Base-by-base conservation (phyloP, 345 rosid genomes). In the Gossypioides kirkii region DNA sequence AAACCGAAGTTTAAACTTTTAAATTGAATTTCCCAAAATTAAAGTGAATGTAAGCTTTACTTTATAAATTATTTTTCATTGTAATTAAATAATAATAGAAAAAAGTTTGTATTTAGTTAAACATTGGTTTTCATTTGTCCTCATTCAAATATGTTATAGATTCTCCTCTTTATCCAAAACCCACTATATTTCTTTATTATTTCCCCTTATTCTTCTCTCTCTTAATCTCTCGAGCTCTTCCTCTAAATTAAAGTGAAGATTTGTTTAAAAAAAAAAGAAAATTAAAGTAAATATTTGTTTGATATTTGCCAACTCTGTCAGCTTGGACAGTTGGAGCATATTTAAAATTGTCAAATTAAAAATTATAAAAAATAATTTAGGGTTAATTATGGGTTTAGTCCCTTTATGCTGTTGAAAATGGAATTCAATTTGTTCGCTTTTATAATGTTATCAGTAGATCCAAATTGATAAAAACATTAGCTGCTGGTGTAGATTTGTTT, bases 71-170 rank as follows among this genome's bases (percentile, higher is more conserved):
- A 62, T 46, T 10, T 20, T 22, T 3, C 10, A 10, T 10, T 55
- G 10, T 55, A 22, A 71, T 76, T 71, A 79, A 82, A 77, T 18
- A 77, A 60, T 0, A 46, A 47, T 4, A 41, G 38, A 1, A 32
- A 22, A 60, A 81, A 76, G 38, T 0, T 81, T 82, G 72, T 23
- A 18, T 61, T 46, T 76, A 77, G 84, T 72, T 79, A 70, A 61
- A 74, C n/a, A 72, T 69, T 61, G 64, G 62, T 47, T 81, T 83
- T 76, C 79, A 4, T 71, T 76, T 80, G 87, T 83, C 85, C 38
- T 32, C 80, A 59, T 80, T 78, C 82, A 76, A 78, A 62, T 62
- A 17, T 41, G 65, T 10, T 11, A 45, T 8, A 79, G 89, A 86
- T 86, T 86, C 89, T 76, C 65, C 32, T 56, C 43, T 49, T 42